phyloP scores from a whole-genome alignment of 768 basidiomycete species.

The Hemileccinum impolitum region DNA sequence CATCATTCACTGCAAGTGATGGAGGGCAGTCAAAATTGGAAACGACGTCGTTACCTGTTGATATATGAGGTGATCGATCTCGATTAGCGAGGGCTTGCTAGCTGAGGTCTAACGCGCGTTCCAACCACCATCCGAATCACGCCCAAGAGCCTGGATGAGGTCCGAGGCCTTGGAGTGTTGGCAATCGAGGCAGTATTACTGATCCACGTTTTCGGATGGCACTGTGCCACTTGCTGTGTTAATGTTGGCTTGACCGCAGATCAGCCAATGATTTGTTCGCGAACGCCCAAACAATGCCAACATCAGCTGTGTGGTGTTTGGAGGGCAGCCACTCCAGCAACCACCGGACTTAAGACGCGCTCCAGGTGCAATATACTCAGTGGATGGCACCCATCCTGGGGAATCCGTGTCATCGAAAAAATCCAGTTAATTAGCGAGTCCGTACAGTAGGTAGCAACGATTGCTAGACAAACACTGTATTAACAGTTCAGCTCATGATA shows the following conservation, averaged over 20 bases:
- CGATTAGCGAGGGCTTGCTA: no score
- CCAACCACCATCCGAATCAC: no score
- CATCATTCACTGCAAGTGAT: no score
- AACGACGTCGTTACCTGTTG: background rate
- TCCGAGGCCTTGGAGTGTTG: background rate
- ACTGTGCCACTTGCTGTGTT: constrained; percentile 13
- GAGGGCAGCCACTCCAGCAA: background rate
- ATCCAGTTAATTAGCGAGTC: background rate
- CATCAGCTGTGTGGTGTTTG: constrained; percentile 4
- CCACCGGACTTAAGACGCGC: background rate
- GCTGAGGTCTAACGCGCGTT: no score
- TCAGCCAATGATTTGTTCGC: background rate
- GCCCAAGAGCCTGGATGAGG: no score
- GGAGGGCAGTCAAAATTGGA: background rate
- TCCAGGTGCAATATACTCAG: background rate
- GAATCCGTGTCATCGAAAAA: background rate
- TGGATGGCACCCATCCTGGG: background rate
- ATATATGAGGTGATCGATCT: background rate
- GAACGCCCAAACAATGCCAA: constrained; percentile 1
- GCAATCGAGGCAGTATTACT: no score
- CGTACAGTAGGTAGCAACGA: background rate
- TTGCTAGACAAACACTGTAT: background rate
- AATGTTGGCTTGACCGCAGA: background rate
- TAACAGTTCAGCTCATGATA: background rate
- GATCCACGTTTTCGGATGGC: background rate